phyloP scores from a whole-genome alignment of 169 alveolate species.

The Fabrea salina region DNA sequence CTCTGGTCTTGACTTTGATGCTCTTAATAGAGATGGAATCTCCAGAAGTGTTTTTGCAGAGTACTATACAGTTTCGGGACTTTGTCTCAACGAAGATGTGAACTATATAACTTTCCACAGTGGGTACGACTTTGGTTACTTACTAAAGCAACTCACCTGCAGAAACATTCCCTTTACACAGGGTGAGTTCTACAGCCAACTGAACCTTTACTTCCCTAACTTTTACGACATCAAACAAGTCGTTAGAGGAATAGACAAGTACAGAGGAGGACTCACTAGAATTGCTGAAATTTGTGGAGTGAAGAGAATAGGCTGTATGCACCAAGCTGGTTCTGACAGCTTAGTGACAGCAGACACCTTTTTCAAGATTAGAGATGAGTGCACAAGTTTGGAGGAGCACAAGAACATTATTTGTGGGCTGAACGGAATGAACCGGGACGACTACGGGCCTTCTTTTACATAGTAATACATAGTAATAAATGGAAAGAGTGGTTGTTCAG shows the following conservation, averaged over 20 bases:
- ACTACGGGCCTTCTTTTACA: too few relatives aligned
- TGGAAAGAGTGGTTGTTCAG: neutral
- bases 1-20: conserved; percentile 96
- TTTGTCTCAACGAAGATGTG: conserved; percentile 96
- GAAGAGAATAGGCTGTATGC: conserved; percentile 94
- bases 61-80: conserved; percentile 91
- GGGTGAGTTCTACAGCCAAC: conserved; percentile 87
- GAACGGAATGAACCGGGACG: too few relatives aligned
- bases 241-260: conserved; percentile 78
- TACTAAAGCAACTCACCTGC: conserved; percentile 89
- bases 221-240: conserved; percentile 93
- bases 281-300: conserved; percentile 83
- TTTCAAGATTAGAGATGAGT: conserved; percentile 80
- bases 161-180: conserved; percentile 90
- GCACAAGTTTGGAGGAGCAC: neutral
- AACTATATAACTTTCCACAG: conserved; percentile 98
- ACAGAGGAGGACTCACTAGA: conserved; percentile 79
- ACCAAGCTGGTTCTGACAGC: conserved; percentile 99
- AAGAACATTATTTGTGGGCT: conserved; percentile 32
- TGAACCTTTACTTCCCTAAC: conserved; percentile 93
- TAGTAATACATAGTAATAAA: too few relatives aligned
- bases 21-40: conserved; percentile 91
- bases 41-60: conserved; percentile 94
- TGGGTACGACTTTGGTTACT: conserved; percentile 96
- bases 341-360: conserved; percentile 93